phyloP scores from a whole-genome alignment of 306 rosid genomes.

The Trichosanthes truncata region DNA sequence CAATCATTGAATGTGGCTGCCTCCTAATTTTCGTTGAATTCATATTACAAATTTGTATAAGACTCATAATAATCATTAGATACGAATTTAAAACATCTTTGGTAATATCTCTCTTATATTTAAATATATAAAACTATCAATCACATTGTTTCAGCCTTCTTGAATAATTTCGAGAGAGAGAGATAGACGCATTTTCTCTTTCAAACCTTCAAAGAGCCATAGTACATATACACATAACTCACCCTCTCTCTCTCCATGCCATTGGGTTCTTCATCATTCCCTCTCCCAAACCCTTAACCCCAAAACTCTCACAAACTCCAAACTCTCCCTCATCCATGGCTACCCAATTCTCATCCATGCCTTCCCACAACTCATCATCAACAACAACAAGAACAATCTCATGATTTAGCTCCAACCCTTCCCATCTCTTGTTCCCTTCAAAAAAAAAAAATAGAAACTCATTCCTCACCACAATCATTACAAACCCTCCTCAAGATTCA shows the following conservation, averaged over 20 bases:
- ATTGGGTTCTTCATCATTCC: conserved; percentile 20
- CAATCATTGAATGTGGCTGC: no score
- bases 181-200: not conserved
- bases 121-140: no score
- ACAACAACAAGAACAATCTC: not conserved
- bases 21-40: no score
- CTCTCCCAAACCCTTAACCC: conserved; percentile 43
- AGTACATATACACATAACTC: not conserved
- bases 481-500: not conserved
- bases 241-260: conserved; percentile 4
- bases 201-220: not conserved
- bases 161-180: not conserved
- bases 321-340: not conserved
- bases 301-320: conserved; percentile 1
- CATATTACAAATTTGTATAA: no score
- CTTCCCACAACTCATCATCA: not conserved
- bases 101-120: no score
- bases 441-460: no score
- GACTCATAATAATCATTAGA: no score
- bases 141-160: no score
- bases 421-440: not conserved
- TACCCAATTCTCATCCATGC: not conserved
- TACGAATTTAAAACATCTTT: no score
- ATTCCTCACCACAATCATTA: not conserved
- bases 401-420: not conserved